Conservation (phyloP, 768 basidiomycete species). For the Russula sp. region DNA sequence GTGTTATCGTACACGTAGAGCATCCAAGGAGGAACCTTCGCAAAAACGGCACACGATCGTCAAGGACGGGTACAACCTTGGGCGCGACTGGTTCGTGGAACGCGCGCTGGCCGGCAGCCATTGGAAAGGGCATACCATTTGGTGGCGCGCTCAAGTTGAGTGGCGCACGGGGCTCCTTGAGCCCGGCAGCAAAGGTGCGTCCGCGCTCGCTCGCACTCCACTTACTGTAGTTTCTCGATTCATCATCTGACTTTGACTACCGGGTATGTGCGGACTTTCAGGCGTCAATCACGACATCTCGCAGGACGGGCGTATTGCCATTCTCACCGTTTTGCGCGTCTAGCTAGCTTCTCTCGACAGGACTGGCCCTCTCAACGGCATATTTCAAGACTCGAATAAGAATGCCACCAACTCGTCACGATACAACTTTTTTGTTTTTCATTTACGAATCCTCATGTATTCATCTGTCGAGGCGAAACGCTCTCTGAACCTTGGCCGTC, state of each 20-base stretch:
- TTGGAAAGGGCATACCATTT: constrained; percentile 45
- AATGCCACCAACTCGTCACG: not conserved
- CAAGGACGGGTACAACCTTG: constrained; percentile 73
- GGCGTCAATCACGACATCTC: constrained; percentile 77
- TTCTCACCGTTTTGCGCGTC: constrained; percentile 57
- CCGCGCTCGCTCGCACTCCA: not conserved
- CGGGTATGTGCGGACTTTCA: constrained; percentile 24
- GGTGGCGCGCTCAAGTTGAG: constrained; percentile 73
- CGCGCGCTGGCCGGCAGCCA: constrained; percentile 52
- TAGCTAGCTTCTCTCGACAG: constrained; percentile 24
- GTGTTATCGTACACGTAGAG: constrained; percentile 33
- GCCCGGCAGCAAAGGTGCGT: constrained; percentile 58
- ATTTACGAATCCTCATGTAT: not conserved
- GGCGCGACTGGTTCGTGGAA: constrained; percentile 71
- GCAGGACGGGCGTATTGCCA: constrained; percentile 75
- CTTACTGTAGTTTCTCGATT: no score
- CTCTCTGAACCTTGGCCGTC: no score
- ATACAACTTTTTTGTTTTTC: not conserved
- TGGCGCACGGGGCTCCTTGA: constrained; percentile 65
- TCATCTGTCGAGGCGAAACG: no score
- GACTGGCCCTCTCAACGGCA: no score
- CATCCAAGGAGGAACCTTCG: constrained; percentile 68
- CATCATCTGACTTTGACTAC: not conserved
- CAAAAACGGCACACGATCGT: constrained; percentile 64
- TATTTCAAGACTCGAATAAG: not conserved